These are phyloP conservation scores for Taphrina communis DNA, from an alignment of 1,139 yeast genomes.

Conservation along the genomic window DNA sequence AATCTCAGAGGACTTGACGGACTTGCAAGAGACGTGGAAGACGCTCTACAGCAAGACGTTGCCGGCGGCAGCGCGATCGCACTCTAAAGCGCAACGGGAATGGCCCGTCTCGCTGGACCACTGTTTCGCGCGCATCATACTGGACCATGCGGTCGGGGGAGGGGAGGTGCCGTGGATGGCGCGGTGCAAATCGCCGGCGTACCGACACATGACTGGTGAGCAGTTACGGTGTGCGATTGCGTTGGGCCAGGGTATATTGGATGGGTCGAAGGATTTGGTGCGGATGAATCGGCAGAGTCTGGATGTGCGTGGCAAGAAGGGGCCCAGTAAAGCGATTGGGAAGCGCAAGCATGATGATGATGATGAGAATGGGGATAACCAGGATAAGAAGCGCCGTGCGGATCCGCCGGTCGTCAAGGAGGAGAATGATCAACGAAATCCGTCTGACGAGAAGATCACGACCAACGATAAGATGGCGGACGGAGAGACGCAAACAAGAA, in stretches of 20 bases:
- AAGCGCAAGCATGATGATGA: too few species aligned
- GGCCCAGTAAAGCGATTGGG: not conserved
- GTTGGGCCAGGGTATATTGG: constrained; percentile 3
- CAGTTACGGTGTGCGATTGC: constrained; percentile 19
- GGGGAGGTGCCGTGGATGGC: constrained; percentile 19
- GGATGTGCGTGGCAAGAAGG: constrained; percentile 14
- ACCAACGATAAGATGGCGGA: too few species aligned
- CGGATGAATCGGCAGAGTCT: constrained; percentile 14
- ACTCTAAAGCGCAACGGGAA: not conserved
- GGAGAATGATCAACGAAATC: too few species aligned
- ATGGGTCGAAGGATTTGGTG: constrained; percentile 1
- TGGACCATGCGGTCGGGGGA: constrained; percentile 24
- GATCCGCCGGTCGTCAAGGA: too few species aligned
- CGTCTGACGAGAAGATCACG: too few species aligned
- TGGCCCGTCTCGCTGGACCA: constrained; percentile 33
- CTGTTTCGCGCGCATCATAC: constrained; percentile 34
- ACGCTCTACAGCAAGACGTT: constrained; percentile 8
- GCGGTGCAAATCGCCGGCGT: constrained; percentile 24
- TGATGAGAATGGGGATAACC: not conserved
- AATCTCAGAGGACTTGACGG: not conserved
- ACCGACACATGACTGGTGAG: constrained; percentile 13
- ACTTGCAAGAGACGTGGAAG: constrained; percentile 8
- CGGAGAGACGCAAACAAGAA: too few species aligned
- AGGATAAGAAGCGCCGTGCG: not conserved
- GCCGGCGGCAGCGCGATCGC: constrained; percentile 12